Base-by-base conservation (phyloP, 257 asterid genomes). In the Penstemon newberryi region DNA sequence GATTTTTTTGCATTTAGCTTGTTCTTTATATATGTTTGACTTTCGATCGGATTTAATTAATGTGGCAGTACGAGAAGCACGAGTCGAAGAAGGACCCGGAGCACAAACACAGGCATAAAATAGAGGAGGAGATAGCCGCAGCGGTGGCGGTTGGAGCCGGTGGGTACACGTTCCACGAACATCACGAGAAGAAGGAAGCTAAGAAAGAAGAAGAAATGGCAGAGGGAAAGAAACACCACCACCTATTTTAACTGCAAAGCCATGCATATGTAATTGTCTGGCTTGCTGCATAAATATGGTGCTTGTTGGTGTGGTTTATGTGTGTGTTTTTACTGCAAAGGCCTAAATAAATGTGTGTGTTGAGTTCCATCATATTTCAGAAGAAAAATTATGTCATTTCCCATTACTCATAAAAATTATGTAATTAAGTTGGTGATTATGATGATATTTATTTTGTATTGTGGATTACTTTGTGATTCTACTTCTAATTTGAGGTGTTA, bases 101-200 rank as follows among this genome's bases (percentile, higher is more conserved):
- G 79, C 69, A 90, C 74, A 69, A 73, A 52, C 87, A 84, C 69
- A 65, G 65, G 56, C 96, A 90, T 77, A 79, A 81, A 65, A 74
- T 77, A 66, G 86, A 85, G 80, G 96, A 83, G 79, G 91, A 70
- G 73, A 33, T 88, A 0, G 95, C 82, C 6, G 90, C 85, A 0
- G 79, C 76, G 0, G 79, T 43, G 0, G 89, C 87, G 0, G 82
- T 86, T 0, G 97, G 95, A 8, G 63, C 86, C 0, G 89, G 96
- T 52, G 96, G 92, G 0, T 88, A 75, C 59, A 84, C 77, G 0
- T 77, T 86, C 85, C 96, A 90, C 38, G 97, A 90, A 82, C 89
- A 82, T 57, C 95, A 86, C 53, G 86, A 83, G 65, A 86, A 90
- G 81, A 85, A 91, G 38, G 91, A 82, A 45, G 73, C 82, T 5